These are phyloP conservation scores for Choanephora cucurbitarum DNA, from an alignment of 371 early-diverging fungal genomes.

Conservation along the genomic window DNA sequence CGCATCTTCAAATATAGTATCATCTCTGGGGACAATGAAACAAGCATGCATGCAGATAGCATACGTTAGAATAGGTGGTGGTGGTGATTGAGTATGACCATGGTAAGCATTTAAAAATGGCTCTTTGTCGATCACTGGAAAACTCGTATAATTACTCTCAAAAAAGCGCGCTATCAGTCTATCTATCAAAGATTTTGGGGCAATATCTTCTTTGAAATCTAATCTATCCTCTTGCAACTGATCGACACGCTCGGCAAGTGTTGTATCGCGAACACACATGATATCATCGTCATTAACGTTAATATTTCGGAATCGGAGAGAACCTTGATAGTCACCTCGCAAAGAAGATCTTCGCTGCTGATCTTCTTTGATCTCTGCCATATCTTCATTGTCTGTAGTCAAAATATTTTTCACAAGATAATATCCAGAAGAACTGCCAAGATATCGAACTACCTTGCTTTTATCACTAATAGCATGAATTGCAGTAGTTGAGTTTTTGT, in stretches of 20 bases:
- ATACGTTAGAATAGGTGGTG: constrained; percentile 37
- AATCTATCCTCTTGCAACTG: constrained; percentile 22
- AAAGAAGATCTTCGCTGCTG: background rate
- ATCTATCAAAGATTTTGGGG: constrained; percentile 30
- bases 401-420: constrained; percentile 23
- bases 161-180: constrained; percentile 24
- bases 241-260: constrained; percentile 29
- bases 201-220: constrained; percentile 18
- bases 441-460: constrained; percentile 17
- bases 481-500: background rate
- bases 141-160: constrained; percentile 8
- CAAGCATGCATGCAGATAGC: constrained; percentile 43
- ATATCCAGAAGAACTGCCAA: constrained; percentile 33
- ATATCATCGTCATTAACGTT: constrained; percentile 38
- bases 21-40: constrained; percentile 23
- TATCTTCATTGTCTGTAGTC: constrained; percentile 16
- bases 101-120: constrained; percentile 38
- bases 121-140: constrained; percentile 38
- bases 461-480: constrained; percentile 13
- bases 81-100: constrained; percentile 30
- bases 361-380: constrained; percentile 5
- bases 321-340: background rate
- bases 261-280: constrained; percentile 25
- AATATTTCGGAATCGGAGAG: constrained; percentile 25
- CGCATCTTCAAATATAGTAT: constrained; percentile 30